These are phyloP conservation scores for Ambrosia hybrid DNA, from an alignment of 140 eudicot genomes.

Conservation along the genomic window DNA sequence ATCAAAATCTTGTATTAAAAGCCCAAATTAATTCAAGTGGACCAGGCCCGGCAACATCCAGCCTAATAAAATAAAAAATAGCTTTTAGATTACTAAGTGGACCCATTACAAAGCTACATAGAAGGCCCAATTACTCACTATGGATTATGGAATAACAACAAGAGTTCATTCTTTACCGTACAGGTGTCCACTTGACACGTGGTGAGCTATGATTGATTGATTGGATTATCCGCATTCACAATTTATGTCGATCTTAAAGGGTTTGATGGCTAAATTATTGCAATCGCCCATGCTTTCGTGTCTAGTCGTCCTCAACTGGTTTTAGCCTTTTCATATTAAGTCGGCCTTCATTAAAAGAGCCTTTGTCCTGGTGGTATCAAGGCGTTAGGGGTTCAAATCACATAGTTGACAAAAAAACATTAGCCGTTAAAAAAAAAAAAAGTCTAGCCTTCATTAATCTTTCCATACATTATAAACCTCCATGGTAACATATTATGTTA, in stretches of 20 bases:
- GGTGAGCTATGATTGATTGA: conserved; percentile 14
- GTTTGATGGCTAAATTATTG: conserved; percentile 20
- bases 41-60: conserved; percentile 30
- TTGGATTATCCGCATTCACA: background rate
- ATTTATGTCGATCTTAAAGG: conserved; percentile 18
- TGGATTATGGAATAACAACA: background rate
- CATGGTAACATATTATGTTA: too few species aligned
- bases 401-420: too few species aligned
- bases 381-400: too few species aligned
- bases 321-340: background rate
- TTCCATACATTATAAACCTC: too few species aligned
- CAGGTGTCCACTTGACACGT: conserved; percentile 30
- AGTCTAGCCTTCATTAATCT: too few species aligned
- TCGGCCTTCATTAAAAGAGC: background rate
- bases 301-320: background rate
- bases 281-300: conserved; percentile 15
- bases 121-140: conserved; percentile 32
- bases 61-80: conserved; percentile 39
- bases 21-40: conserved; percentile 37
- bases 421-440: too few species aligned
- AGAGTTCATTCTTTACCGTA: conserved; percentile 11
- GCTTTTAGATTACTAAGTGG: conserved; percentile 25
- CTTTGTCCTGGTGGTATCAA: too few species aligned
- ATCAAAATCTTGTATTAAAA: conserved; percentile 29
- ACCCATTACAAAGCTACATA: conserved; percentile 11